A percentile compares a stretch with the other conserved stretches of the same genome.
These are phyloP conservation scores for Lycium barbarum DNA, from an alignment of 257 asterid species.

Conservation along the genomic window DNA sequence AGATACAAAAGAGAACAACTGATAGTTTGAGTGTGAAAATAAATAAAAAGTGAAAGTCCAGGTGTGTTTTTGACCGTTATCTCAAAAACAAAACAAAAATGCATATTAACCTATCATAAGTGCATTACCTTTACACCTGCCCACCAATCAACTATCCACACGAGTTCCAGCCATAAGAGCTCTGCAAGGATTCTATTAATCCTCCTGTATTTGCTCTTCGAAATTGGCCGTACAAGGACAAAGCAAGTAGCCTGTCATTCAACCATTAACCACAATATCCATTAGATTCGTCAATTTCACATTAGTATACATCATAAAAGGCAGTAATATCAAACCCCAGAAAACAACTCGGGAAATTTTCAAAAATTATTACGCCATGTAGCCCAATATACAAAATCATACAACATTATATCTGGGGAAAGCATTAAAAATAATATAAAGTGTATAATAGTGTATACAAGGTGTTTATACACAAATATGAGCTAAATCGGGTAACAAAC, in stretches of 20 bases:
- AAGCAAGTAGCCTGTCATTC: conserved; percentile 69
- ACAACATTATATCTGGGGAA: too few relatives aligned
- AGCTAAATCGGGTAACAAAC: too few relatives aligned
- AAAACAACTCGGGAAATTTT: background rate
- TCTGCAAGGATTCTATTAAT: conserved; percentile 77
- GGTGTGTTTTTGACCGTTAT: too few relatives aligned
- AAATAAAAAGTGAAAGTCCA: too few relatives aligned
- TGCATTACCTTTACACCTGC: conserved; percentile 83
- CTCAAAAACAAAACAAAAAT: too few relatives aligned
- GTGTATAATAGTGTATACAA: too few relatives aligned
- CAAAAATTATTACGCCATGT: too few relatives aligned
- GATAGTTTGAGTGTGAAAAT: too few relatives aligned
- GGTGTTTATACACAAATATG: too few relatives aligned
- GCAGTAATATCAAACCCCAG: conserved; percentile 8
- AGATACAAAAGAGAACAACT: too few relatives aligned
- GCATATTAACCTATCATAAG: background rate
- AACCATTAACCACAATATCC: background rate
- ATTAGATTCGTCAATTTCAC: background rate
- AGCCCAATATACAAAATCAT: too few relatives aligned
- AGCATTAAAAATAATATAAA: too few relatives aligned
- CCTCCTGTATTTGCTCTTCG: conserved; percentile 86
- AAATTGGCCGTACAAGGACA: conserved; percentile 69
- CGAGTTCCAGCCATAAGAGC: conserved; percentile 92
- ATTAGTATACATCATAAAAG: conserved; percentile 1
- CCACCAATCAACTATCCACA: conserved; percentile 99